Evolutionary conservation across 164 flowering plant species (phyloP).

Genomic region (Dillenia turbinata): DNA sequence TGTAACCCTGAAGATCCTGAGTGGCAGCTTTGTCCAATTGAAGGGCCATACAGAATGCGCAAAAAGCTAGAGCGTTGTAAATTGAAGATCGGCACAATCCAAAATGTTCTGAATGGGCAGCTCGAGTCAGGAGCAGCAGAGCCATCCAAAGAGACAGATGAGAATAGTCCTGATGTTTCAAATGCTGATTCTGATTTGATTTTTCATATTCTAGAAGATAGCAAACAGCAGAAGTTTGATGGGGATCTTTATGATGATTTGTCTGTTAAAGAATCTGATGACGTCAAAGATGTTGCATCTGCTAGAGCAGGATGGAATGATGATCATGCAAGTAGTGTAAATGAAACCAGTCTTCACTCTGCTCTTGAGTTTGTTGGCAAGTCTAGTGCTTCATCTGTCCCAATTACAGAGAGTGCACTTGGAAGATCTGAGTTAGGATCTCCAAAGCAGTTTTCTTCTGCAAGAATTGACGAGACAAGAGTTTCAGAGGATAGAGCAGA

Average conservation of each 20-base stretch:
- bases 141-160: slow-evolving; percentile 36
- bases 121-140: slow-evolving; percentile 46
- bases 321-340: slow-evolving; percentile 74
- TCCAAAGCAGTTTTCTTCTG: slow-evolving; percentile 65
- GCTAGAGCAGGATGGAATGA: slow-evolving; percentile 68
- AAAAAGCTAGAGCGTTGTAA: slow-evolving; percentile 90
- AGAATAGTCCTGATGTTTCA: slow-evolving; percentile 45
- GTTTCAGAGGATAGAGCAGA: slow-evolving; percentile 63
- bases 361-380: slow-evolving; percentile 73
- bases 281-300: slow-evolving; percentile 44
- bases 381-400: slow-evolving; percentile 70
- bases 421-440: slow-evolving; percentile 77
- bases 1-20: slow-evolving; percentile 59
- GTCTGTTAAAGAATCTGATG: slow-evolving; percentile 47
- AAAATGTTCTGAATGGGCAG: slow-evolving; percentile 52
- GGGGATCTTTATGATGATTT: slow-evolving; percentile 51
- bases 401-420: slow-evolving; percentile 50
- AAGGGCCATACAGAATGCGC: slow-evolving; percentile 99
- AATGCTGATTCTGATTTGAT: slow-evolving; percentile 51
- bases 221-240: slow-evolving; percentile 35
- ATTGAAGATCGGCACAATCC: slow-evolving; percentile 65
- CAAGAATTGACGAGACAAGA: slow-evolving; percentile 50
- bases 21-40: slow-evolving; percentile 99
- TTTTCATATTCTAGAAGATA: slow-evolving; percentile 48
- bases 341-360: slow-evolving; percentile 92